Percentiles rank a stretch among this genome's conserved stretches.
These are phyloP conservation scores for Hevea brasiliensis DNA, from an alignment of 345 rosid genomes.

Conservation along the genomic window DNA sequence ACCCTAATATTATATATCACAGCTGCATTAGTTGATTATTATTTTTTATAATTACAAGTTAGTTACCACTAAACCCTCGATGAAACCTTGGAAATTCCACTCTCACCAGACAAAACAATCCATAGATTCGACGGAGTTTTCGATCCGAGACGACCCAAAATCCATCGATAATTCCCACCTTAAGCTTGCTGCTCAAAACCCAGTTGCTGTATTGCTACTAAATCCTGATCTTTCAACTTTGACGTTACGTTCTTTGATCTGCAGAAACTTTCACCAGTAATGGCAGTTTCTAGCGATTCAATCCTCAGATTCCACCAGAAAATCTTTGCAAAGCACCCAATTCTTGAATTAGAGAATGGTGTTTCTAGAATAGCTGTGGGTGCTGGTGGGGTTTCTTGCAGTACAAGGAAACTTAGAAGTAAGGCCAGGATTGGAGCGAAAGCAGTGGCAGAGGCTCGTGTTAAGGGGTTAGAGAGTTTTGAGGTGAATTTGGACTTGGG, in stretches of 20 bases:
- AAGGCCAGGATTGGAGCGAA: conserved; percentile 21
- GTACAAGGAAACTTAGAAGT: conserved; percentile 22
- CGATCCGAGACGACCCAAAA: conserved; percentile 21
- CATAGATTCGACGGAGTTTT: conserved; percentile 31
- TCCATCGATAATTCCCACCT: conserved; percentile 7
- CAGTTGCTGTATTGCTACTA: not conserved
- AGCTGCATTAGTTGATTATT: not conserved
- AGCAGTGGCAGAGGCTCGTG: conserved; percentile 34
- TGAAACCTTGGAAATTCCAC: conserved; percentile 28
- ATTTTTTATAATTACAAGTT: not conserved
- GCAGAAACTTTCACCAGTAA: conserved; percentile 10
- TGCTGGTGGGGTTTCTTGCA: conserved; percentile 19
- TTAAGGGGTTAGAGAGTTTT: conserved; percentile 22
- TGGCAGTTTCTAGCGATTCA: conserved; percentile 46
- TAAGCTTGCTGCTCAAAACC: not conserved
- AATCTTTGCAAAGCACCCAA: conserved; percentile 17
- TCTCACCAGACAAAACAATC: not conserved
- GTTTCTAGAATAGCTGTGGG: conserved; percentile 19
- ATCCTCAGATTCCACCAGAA: conserved; percentile 2
- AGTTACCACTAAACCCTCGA: not conserved
- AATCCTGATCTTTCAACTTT: not conserved
- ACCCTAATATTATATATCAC: not conserved
- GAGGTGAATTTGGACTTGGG: conserved; percentile 30
- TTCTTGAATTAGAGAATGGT: conserved; percentile 23
- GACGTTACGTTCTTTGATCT: not conserved